Evolutionary conservation across 768 basidiomycete species (phyloP), one percentile per base, ranked within the genome.

Genomic region (Chalciporus piperatus): DNA sequence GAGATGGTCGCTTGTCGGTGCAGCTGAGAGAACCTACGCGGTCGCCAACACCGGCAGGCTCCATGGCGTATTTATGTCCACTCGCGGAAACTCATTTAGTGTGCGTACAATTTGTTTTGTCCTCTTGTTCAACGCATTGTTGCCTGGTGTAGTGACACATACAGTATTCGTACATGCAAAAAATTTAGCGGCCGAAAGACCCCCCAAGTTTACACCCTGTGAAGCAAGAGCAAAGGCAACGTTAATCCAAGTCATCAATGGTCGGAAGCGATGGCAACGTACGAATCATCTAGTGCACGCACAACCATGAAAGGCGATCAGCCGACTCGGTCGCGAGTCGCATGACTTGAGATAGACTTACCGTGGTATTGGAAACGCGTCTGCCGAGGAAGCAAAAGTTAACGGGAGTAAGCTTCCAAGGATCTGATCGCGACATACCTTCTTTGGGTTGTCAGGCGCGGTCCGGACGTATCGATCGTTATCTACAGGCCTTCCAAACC

Each of bases 401-500:
- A 62, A 48, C 43, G 49, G 19, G 11, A 39, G 45, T 13, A 38
- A 39, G 23, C 28, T 45, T 48, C 46, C 20, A 19, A 17, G 20
- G 40, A 27, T 17, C 8, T 3, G 30, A 50, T 19, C 28, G 16
- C 20, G 47, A 63, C 78, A 16, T 55, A 87, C 89, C 82, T 91
- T 89, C 81, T 92, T 92, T 14, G 90, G 90, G 70, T 90, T 89
- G 39, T 87, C 82, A 5, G 91, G 91, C 8, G 90, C 91, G 49
- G 75, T 78, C 39, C 75, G 71, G 37, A 93, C 85, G 60, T 91
- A 94, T 51, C 87, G 77, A 65, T 92, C 90, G 63, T 95, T 93
- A 61, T 90, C 92, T 37, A 79, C 72, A 1, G 91, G 91, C 46
- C 90, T 92, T 61, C 45, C 45, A 48, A 41, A 17, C 6, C 10